Evolutionary conservation across 495 filamentous ascomycete species (phyloP).

Genomic region (Hyaloscypha hepaticicola): DNA sequence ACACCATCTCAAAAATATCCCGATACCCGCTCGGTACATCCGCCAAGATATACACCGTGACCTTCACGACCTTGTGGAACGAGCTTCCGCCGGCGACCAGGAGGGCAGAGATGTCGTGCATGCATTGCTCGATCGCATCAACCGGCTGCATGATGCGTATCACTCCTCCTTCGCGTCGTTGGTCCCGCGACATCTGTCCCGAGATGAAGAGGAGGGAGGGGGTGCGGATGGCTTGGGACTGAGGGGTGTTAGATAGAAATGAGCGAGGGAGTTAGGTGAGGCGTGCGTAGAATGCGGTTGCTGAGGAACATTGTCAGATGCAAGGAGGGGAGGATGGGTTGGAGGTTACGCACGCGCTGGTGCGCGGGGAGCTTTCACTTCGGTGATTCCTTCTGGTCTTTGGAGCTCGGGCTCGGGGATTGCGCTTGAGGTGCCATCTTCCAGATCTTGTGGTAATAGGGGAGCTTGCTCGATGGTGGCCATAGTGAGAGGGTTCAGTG

Average conservation of each 20-base stretch:
- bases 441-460: neutral
- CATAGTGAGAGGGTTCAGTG: neutral
- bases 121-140: constrained; percentile 10
- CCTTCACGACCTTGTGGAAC: constrained; percentile 6
- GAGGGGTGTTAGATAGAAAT: constrained; percentile 3
- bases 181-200: neutral
- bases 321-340: neutral
- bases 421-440: neutral
- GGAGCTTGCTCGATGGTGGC: neutral
- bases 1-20: neutral
- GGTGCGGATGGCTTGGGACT: constrained; percentile 11
- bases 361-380: neutral
- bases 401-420: neutral
- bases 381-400: neutral
- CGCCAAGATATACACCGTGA: neutral
- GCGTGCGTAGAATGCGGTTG: constrained; percentile 2
- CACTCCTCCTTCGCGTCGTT: neutral
- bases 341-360: neutral
- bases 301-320: neutral
- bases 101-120: constrained; percentile 6
- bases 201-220: constrained; percentile 1
- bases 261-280: neutral
- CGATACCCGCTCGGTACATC: neutral
- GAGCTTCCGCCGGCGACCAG: constrained; percentile 1
- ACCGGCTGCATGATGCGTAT: constrained; percentile 7